These are phyloP conservation scores for Yamadazyma sp. DNA, from an alignment of 1,139 yeast species.

Conservation along the genomic window DNA sequence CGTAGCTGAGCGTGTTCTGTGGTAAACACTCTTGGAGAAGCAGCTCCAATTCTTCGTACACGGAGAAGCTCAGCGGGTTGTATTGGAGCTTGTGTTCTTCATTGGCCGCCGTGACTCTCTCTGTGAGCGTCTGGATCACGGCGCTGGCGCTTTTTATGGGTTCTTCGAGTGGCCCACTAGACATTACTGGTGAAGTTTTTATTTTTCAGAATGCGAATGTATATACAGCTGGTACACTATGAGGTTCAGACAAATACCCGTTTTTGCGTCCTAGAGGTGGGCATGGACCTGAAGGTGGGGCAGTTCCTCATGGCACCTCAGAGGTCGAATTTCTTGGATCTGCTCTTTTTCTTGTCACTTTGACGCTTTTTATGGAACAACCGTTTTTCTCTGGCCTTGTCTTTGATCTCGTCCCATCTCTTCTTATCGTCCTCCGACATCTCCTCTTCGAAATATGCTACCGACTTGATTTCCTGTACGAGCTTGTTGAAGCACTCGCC, in stretches of 20 bases:
- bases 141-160: neutral
- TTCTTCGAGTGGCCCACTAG: neutral
- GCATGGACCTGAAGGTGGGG: no score
- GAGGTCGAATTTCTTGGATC: conserved; percentile 42
- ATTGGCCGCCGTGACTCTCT: neutral
- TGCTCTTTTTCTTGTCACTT: conserved; percentile 54
- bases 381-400: conserved; percentile 48
- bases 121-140: neutral
- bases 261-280: no score
- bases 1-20: conserved; percentile 2
- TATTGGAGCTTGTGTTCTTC: neutral
- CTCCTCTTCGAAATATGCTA: conserved; percentile 52
- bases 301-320: conserved; percentile 1
- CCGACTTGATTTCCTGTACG: conserved; percentile 48
- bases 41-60: neutral
- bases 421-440: conserved; percentile 45
- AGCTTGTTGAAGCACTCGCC: conserved; percentile 63
- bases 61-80: neutral
- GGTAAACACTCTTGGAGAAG: neutral
- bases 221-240: neutral
- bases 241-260: no score
- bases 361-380: conserved; percentile 51
- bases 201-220: neutral
- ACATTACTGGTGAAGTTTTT: conserved; percentile 1
- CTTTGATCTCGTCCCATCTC: conserved; percentile 57